Evolutionary conservation across 1,139 yeast genomes (phyloP).

Genomic region (Hanseniaspora sp.): DNA sequence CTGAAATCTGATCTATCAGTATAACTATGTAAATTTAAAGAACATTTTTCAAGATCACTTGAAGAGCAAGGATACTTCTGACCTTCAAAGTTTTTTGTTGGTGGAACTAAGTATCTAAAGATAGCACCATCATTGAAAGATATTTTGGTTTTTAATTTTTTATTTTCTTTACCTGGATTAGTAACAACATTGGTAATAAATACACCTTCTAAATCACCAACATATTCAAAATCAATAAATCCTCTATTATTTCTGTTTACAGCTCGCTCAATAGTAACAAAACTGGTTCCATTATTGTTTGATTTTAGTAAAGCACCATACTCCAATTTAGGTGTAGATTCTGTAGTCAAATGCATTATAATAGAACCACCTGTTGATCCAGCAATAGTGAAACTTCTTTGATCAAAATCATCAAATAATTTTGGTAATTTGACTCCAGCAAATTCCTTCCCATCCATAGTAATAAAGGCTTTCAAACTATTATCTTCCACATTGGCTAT

Average conservation of each 20-base stretch:
- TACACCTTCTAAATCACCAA: slow-evolving; percentile 83
- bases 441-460: slow-evolving; percentile 70
- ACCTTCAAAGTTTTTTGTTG: slow-evolving; percentile 52
- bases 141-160: slow-evolving; percentile 50
- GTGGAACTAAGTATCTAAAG: slow-evolving; percentile 66
- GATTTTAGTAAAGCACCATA: slow-evolving; percentile 81
- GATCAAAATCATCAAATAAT: slow-evolving; percentile 42
- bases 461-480: slow-evolving; percentile 55
- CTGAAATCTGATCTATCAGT: slow-evolving; percentile 77
- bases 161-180: slow-evolving; percentile 37
- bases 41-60: slow-evolving; percentile 46
- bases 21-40: slow-evolving; percentile 79
- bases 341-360: slow-evolving; percentile 73
- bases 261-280: slow-evolving; percentile 55
- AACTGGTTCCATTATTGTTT: slow-evolving; percentile 91
- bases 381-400: slow-evolving; percentile 75
- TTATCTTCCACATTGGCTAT: slow-evolving; percentile 46
- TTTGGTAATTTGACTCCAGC: slow-evolving; percentile 75
- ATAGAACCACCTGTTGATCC: slow-evolving; percentile 67
- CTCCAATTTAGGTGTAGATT: slow-evolving; percentile 41
- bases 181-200: slow-evolving; percentile 59
- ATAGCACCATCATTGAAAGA: slow-evolving; percentile 89
- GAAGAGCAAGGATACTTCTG: slow-evolving; percentile 49
- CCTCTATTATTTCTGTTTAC: slow-evolving; percentile 70
- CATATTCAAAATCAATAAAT: slow-evolving; percentile 78